Conservation (phyloP, 177 flowering plant genomes). For the Vitis hybrid region DNA sequence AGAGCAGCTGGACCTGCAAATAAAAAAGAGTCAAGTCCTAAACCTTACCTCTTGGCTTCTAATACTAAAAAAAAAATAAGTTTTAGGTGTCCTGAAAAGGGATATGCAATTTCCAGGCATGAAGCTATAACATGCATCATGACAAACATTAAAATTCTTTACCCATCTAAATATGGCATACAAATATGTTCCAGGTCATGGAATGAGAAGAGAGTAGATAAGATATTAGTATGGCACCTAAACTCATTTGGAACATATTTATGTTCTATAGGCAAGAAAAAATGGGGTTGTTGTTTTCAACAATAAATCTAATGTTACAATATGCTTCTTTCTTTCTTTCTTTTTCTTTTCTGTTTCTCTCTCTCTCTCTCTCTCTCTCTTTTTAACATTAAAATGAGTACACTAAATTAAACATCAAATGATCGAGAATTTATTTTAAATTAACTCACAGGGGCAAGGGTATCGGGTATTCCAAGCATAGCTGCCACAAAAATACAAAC, state of each 20-base stretch:
- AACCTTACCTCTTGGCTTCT: neutral
- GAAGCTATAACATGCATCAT: too few species aligned
- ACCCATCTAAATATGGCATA: neutral
- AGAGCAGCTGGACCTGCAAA: conserved; percentile 88
- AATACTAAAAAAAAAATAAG: neutral
- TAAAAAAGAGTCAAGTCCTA: neutral
- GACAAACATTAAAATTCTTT: too few species aligned
- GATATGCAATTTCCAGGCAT: neutral
- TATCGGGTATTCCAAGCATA: conserved; percentile 97
- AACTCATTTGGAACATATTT: too few species aligned
- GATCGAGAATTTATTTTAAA: neutral
- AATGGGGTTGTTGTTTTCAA: too few species aligned
- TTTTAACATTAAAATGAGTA: too few species aligned
- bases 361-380: neutral
- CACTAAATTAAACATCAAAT: too few species aligned
- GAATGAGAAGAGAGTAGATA: neutral
- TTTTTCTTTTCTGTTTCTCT: neutral
- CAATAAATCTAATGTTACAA: too few species aligned
- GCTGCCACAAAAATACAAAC: conserved; percentile 99
- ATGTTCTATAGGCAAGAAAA: too few species aligned
- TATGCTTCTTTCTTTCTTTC: too few species aligned
- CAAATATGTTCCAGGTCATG: neutral
- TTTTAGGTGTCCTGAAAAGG: neutral
- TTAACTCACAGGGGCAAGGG: conserved; percentile 89
- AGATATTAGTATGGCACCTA: neutral